Percentiles rank a stretch among this genome's conserved stretches.
phyloP scores from a whole-genome alignment of 1,284 basidiomycete genomes.

The Trametes versicolor region DNA sequence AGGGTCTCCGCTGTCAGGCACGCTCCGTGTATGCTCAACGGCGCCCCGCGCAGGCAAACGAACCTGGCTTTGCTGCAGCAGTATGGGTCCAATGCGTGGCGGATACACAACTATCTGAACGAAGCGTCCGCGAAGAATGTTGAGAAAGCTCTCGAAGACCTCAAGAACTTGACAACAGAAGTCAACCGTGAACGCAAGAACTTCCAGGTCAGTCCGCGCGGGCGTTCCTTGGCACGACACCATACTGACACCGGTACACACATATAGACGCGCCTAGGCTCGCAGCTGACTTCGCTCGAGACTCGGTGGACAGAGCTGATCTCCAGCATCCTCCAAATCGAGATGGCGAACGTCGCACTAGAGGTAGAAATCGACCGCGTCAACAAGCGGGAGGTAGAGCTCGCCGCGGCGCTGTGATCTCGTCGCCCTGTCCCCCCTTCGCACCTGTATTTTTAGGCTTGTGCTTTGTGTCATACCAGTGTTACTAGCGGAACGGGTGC shows the following conservation, averaged over 20 bases:
- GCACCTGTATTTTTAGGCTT: constrained; percentile 28
- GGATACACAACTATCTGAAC: constrained; percentile 89
- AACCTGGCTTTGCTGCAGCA: constrained; percentile 88
- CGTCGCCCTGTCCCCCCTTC: background rate
- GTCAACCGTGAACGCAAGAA: constrained; percentile 91
- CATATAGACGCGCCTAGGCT: constrained; percentile 74
- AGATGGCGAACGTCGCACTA: constrained; percentile 90
- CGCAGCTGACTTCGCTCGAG: constrained; percentile 82
- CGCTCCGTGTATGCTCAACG: background rate
- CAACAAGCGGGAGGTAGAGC: constrained; percentile 64
- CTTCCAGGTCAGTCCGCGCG: constrained; percentile 65
- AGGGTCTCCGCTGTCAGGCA: constrained; percentile 35
- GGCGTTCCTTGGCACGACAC: background rate
- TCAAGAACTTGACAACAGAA: constrained; percentile 81
- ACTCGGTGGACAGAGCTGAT: constrained; percentile 91
- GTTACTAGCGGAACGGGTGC: background rate
- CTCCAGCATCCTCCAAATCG: constrained; percentile 87
- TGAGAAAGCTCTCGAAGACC: constrained; percentile 75
- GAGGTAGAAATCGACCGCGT: constrained; percentile 76
- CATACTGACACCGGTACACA: background rate
- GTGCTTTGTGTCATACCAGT: constrained; percentile 15
- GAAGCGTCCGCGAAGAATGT: constrained; percentile 82
- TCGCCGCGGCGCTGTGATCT: constrained; percentile 54
- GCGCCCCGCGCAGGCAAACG: constrained; percentile 64
- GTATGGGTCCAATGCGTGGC: constrained; percentile 93